These are phyloP conservation scores for Pythium aristosporum DNA, from an alignment of 352 stramenopile species.

Conservation along the genomic window DNA sequence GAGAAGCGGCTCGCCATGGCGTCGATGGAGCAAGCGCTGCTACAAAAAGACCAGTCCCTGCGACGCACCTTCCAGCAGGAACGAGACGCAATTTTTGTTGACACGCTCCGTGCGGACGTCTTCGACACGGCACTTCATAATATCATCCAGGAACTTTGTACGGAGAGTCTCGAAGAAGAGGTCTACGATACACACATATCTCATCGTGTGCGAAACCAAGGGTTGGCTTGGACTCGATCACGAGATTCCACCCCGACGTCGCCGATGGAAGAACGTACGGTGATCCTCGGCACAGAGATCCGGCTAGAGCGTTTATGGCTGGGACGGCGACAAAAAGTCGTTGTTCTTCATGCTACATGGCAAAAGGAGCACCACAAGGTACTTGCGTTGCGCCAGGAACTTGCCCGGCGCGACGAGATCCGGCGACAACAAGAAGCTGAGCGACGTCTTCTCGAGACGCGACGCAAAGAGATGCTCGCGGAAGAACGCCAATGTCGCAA, in stretches of 20 bases:
- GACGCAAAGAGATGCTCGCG: conserved; percentile 62
- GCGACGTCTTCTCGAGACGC: conserved; percentile 33
- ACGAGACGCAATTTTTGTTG: conserved; percentile 28
- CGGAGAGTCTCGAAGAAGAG: conserved; percentile 28
- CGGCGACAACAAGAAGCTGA: conserved; percentile 52
- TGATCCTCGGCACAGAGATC: neutral
- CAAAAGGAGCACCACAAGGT: conserved; percentile 46
- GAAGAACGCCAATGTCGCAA: conserved; percentile 58
- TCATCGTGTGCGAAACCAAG: conserved; percentile 7
- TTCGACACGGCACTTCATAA: conserved; percentile 28
- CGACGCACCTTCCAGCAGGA: conserved; percentile 33
- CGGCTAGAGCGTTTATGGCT: conserved; percentile 49
- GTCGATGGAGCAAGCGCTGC: conserved; percentile 43
- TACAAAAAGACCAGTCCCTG: conserved; percentile 34
- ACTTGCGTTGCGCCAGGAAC: conserved; percentile 42
- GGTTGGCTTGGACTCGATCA: neutral
- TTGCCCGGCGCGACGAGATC: conserved; percentile 53
- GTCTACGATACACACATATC: conserved; percentile 8
- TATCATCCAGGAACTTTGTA: conserved; percentile 30
- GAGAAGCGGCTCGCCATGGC: conserved; percentile 72
- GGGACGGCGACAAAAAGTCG: conserved; percentile 37
- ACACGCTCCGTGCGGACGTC: conserved; percentile 27
- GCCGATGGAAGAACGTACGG: neutral
- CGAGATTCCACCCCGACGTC: neutral
- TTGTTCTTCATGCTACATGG: conserved; percentile 41